A percentile compares a stretch with the other conserved stretches of the same genome.
phyloP scores from a whole-genome alignment of 257 asterid genomes.

The Eucommia ulmoides region DNA sequence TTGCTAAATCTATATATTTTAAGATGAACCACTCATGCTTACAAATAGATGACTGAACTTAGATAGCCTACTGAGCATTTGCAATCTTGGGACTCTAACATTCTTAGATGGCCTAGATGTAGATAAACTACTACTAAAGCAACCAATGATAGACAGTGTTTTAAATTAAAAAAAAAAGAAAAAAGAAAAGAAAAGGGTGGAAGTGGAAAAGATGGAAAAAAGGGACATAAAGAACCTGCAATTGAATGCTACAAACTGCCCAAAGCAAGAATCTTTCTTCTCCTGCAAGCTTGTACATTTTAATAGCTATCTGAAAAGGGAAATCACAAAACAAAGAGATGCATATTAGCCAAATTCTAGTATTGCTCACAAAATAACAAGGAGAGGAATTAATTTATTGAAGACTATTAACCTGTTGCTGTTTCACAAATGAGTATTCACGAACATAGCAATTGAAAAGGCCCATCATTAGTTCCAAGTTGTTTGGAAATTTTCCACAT shows the following conservation, averaged over 20 bases:
- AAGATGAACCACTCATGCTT: no score
- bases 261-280: constrained; percentile 94
- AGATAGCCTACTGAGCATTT: no score
- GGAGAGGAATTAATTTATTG: not conserved
- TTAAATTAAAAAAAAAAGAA: no score
- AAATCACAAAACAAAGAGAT: not conserved
- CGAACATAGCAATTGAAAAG: constrained; percentile 87
- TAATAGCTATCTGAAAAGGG: constrained; percentile 65
- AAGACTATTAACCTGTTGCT: constrained; percentile 72
- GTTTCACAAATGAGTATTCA: constrained; percentile 89
- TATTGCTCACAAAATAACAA: no score
- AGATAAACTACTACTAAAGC: no score
- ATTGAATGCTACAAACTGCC: constrained; percentile 98
- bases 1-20: no score
- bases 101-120: no score
- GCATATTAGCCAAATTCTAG: not conserved
- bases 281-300: constrained; percentile 77
- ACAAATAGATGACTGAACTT: no score
- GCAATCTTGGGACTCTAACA: no score
- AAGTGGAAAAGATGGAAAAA: not conserved
- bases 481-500: constrained; percentile 65
- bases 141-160: no score
- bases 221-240: constrained; percentile 53
- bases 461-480: constrained; percentile 84
- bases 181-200: not conserved